These are phyloP conservation scores for Paramecium sonneborni DNA, from an alignment of 73 alveolate species.

Conservation along the genomic window DNA sequence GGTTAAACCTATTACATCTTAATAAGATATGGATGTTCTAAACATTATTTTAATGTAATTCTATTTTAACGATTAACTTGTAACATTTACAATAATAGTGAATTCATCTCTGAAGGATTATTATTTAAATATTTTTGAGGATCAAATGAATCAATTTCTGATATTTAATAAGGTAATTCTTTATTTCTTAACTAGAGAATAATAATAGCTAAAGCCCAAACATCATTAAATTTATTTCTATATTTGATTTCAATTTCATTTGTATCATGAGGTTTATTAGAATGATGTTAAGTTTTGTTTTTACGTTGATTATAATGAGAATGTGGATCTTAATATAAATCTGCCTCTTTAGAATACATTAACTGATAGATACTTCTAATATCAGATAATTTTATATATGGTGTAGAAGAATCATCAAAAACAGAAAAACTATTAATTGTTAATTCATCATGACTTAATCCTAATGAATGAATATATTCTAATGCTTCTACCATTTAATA, in stretches of 20 bases:
- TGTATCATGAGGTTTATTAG: background rate
- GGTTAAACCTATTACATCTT: background rate
- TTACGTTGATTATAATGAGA: background rate
- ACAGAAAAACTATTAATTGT: background rate
- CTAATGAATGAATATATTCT: background rate
- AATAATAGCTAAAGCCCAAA: background rate
- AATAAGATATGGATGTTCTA: background rate
- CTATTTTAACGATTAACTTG: background rate
- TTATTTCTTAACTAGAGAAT: background rate
- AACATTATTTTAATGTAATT: background rate
- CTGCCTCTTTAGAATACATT: background rate
- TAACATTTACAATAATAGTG: background rate
- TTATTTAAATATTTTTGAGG: background rate
- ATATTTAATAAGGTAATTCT: background rate
- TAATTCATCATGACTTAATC: conserved; percentile 18
- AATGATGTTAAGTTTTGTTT: too few relatives aligned
- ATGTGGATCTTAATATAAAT: background rate
- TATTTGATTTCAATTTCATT: background rate
- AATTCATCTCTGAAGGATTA: background rate
- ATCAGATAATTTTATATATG: background rate
- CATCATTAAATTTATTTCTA: background rate
- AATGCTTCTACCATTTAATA: conserved; percentile 4
- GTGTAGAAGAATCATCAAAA: background rate
- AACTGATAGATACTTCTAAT: background rate
- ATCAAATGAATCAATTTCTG: background rate